Evolutionary conservation across 2,329 filamentous ascomycete genomes (phyloP).

Genomic region (Arthrinium puccinioides): DNA sequence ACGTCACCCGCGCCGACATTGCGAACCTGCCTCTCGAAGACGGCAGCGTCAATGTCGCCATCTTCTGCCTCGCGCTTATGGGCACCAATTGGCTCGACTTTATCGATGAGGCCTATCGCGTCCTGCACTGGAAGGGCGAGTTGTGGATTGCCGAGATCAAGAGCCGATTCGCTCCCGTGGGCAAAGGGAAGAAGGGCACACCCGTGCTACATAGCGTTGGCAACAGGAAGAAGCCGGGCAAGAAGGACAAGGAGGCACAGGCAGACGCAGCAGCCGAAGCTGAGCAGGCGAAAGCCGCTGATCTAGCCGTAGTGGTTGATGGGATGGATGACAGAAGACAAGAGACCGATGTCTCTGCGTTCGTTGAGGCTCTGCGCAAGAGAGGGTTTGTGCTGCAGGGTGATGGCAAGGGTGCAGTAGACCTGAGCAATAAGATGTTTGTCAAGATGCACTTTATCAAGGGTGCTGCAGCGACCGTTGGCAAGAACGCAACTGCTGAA

Average conservation of each 20-base stretch:
- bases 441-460: constrained; percentile 95
- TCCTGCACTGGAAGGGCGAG: constrained; percentile 90
- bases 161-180: constrained; percentile 68
- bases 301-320: constrained; percentile 65
- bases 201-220: constrained; percentile 65
- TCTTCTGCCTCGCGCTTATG: constrained; percentile 97
- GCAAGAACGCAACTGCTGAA: constrained; percentile 60
- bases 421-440: constrained; percentile 95
- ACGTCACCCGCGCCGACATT: constrained; percentile 86
- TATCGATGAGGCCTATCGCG: constrained; percentile 88
- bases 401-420: constrained; percentile 53
- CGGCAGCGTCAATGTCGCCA: constrained; percentile 72
- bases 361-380: constrained; percentile 73
- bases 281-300: constrained; percentile 41
- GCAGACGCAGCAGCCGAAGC: constrained; percentile 36
- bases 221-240: constrained; percentile 46
- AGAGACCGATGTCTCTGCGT: constrained; percentile 81
- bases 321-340: constrained; percentile 54
- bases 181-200: constrained; percentile 31
- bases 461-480: constrained; percentile 63
- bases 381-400: constrained; percentile 80
- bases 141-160: constrained; percentile 98
- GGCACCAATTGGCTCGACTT: constrained; percentile 98
- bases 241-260: constrained; percentile 36
- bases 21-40: constrained; percentile 71